phyloP scores from a whole-genome alignment of 768 basidiomycete genomes.

The Podaxis sp. region DNA sequence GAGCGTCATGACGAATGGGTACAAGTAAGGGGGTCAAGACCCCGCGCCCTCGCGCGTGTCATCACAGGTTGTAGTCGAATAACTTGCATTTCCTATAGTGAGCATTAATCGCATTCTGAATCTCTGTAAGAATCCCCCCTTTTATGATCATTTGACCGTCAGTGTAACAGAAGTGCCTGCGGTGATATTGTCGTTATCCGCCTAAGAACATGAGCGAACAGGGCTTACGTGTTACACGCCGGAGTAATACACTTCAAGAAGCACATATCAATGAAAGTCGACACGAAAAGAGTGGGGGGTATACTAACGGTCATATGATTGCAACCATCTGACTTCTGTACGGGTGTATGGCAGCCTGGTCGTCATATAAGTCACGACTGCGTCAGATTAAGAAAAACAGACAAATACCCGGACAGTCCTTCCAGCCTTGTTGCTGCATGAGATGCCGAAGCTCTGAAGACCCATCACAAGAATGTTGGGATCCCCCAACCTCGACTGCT shows the following conservation, averaged over 20 bases:
- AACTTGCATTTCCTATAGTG: conserved; percentile 9
- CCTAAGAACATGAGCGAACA: not conserved
- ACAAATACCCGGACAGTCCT: conserved; percentile 47
- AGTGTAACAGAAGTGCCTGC: conserved; percentile 51
- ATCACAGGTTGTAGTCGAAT: not conserved
- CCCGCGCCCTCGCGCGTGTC: not conserved
- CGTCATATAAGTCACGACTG: not conserved
- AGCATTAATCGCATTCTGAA: not conserved
- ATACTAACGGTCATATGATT: conserved; percentile 56
- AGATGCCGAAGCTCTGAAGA: conserved; percentile 23
- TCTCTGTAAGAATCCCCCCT: conserved; percentile 6
- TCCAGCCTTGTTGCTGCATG: conserved; percentile 26
- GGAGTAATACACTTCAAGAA: conserved; percentile 47
- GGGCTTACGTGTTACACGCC: conserved; percentile 47
- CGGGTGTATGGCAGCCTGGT: conserved; percentile 46
- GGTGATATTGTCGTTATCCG: not conserved
- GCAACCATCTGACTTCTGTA: conserved; percentile 51
- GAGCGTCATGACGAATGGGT: too few relatives aligned
- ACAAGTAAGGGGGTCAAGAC: too few relatives aligned
- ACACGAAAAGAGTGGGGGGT: not conserved
- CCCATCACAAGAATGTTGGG: conserved; percentile 23
- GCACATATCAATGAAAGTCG: not conserved
- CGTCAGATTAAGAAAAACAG: conserved; percentile 1
- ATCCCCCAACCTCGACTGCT: conserved; percentile 13
- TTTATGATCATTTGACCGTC: conserved; percentile 47